Percentiles rank a stretch among this genome's conserved stretches.
Evolutionary conservation across 2,329 filamentous ascomycete species (phyloP).

Genomic region (Pyrenochaeta sp.): DNA sequence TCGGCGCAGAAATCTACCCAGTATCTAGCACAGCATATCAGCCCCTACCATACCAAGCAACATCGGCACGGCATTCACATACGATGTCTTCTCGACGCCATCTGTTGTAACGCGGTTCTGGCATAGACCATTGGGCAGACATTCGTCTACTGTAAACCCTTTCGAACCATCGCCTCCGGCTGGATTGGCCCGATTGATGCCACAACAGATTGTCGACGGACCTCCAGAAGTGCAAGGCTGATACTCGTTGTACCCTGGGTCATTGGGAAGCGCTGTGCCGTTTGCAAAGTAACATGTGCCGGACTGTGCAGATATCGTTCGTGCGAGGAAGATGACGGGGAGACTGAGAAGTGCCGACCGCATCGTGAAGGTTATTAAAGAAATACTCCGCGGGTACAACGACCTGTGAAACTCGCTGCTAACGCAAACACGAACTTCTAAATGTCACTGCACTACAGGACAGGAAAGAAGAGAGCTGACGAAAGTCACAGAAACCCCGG

Average conservation of each 20-base stretch:
- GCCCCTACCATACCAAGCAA: not conserved
- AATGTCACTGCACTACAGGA: not conserved
- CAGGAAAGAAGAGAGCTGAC: not conserved
- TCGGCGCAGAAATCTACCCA: slow-evolving; percentile 7
- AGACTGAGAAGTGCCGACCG: not conserved
- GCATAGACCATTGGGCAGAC: slow-evolving; percentile 7
- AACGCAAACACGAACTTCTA: not conserved
- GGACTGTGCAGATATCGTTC: not conserved
- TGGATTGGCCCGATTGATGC: not conserved
- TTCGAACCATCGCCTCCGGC: slow-evolving; percentile 1
- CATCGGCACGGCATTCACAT: not conserved
- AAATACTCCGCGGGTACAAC: not conserved
- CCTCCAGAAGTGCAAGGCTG: slow-evolving; percentile 1
- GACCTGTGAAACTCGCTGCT: not conserved
- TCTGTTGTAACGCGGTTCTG: slow-evolving; percentile 1
- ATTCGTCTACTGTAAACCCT: slow-evolving; percentile 4
- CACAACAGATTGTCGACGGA: slow-evolving; percentile 3
- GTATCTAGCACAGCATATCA: not conserved
- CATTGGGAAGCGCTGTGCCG: not conserved
- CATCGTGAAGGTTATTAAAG: not conserved
- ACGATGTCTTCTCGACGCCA: not conserved
- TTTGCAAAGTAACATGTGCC: not conserved
- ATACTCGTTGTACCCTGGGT: not conserved
- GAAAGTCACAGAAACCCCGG: not conserved
- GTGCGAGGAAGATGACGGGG: not conserved